Base-by-base conservation (phyloP, 352 stramenopile genomes). In the Aphanomyces stellatus region DNA sequence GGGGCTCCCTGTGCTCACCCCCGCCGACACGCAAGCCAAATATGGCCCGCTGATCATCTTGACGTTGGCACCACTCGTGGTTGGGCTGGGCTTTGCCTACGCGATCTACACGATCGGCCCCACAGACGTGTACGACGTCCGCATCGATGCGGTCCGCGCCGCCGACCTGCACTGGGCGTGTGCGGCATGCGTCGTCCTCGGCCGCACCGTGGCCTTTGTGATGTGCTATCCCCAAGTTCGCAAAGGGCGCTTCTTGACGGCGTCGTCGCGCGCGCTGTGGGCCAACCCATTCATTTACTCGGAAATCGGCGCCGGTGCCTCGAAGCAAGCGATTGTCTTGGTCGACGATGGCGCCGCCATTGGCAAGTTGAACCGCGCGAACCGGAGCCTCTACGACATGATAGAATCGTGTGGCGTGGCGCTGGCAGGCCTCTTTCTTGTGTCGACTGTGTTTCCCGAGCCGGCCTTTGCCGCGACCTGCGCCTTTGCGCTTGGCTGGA, bases 231-330 rank as follows among this genome's bases (percentile, higher is more conserved):
- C 53, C 10, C 17, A 13, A n/a, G 53, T 62, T 8, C 53, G 42
- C 35, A 62, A 62, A n/a, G 27, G 53, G 1, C 28, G 27, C 17
- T 34, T 62, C 24, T 15, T 62, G n/a, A 62, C 17, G 19, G 11
- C 17, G 17, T 10, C 10, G 17, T 62, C 53, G 19, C 27, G 62
- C 43, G 42, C 62, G 24, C 10, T 69, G 19, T 46, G 62, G 17
- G 17, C 30, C 19, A 69, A 69, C 40, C 41, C 43, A 15, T 69
- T 69, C 43, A 62, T 69, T 34, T 69, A 69, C 62, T 19, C 4
- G 19, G 33, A 15, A 8, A 34, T 41, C 22, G 62, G 22, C 17
- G 62, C 62, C 7, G 34, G 10, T 6, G 46, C 51, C 11, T 10
- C 53, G n/a, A 10, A 13, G 22, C 51, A 62, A 10, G 28, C 53